Base-by-base conservation (phyloP, 2,329 filamentous ascomycete genomes). In the Ophiostoma tasmaniense region DNA sequence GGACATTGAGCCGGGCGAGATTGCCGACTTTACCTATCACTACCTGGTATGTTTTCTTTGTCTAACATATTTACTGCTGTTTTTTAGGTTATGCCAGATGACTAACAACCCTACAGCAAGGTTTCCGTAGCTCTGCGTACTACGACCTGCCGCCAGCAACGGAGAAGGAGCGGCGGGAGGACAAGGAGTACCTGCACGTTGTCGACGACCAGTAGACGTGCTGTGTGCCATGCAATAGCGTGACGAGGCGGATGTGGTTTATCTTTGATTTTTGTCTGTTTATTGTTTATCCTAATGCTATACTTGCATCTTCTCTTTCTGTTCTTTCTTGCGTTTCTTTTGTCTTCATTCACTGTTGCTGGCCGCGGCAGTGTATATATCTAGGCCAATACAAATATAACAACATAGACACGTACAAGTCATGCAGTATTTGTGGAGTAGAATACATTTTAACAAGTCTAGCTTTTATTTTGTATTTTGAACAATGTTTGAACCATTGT, bases 131-230 rank as follows among this genome's bases (percentile, higher is more conserved):
- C 80, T 87, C 90, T 70, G 87, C 89, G 75, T 95, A 89, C 86
- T 97, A 96, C 80, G 94, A 99, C 78, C 85, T 98, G 73, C 95
- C 95, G 66, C 94, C 95, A 66, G 89, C 94, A 76, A 97, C 94
- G 42, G 94, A 97, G 82, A 91, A 90, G 80, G 95, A 99, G 85
- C 95, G 89, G 85, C 85, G 87, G 75, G 93, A 98, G 80, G 93
- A 98, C 81, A 95, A 89, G 86, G 95, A 97, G 84, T 99, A 96
- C 79, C 82, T 98, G 79, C 95, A 99, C 79, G 93, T 99, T 71
- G 82, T 92, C 77, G 92, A 96, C 78, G 90, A 95, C 79, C 87
- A 93, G 84, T 95, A 89, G 42, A 50, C 42, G 55, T 33, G 8
- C 28, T n/a, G 59, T 13, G 28, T 33, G 30, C 28, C 20, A 30